Percentiles rank a stretch among this genome's conserved stretches.
These are phyloP conservation scores for Neoboletus brunneissimus DNA, from an alignment of 768 basidiomycete species.

Conservation along the genomic window DNA sequence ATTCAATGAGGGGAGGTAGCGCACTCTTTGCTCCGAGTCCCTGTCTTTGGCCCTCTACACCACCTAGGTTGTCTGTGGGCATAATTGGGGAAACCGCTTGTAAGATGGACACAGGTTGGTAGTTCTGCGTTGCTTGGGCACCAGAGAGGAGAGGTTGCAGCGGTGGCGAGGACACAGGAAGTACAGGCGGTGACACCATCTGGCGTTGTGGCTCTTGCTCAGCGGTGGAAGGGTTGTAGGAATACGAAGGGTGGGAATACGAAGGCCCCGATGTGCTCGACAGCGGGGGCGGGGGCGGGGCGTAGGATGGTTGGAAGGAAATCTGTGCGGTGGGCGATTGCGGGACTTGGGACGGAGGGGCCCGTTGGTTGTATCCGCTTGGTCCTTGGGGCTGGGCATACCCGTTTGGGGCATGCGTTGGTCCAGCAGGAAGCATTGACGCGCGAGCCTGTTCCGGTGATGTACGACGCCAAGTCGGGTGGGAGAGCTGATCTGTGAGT, in stretches of 20 bases:
- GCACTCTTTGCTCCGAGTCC: slow-evolving; percentile 2
- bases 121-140: slow-evolving; percentile 12
- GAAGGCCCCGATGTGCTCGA: slow-evolving; percentile 12
- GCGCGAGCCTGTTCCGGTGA: slow-evolving; percentile 20
- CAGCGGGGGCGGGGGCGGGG: slow-evolving; percentile 20
- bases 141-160: slow-evolving; percentile 14
- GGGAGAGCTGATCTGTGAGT: slow-evolving; percentile 77
- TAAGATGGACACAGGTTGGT: slow-evolving; percentile 23
- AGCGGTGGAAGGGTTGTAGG: slow-evolving; percentile 7
- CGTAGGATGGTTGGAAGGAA: slow-evolving; percentile 30
- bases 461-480: slow-evolving; percentile 57
- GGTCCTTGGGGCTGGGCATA: slow-evolving; percentile 30
- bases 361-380: slow-evolving; percentile 35
- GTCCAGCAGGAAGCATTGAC: slow-evolving; percentile 29
- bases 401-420: slow-evolving; percentile 21
- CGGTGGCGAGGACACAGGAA: slow-evolving; percentile 2
- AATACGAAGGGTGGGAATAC: slow-evolving; percentile 14
- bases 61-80: background rate
- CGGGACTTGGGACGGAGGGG: slow-evolving; percentile 27
- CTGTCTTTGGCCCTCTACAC: slow-evolving; percentile 16
- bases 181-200: slow-evolving; percentile 9
- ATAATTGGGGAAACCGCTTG: slow-evolving; percentile 11
- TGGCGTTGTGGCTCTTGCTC: slow-evolving; percentile 16
- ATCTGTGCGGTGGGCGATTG: slow-evolving; percentile 29
- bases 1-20: slow-evolving; percentile 7